Base-by-base conservation (phyloP, 2,329 filamentous ascomycete species). In the Penicillium sp. region DNA sequence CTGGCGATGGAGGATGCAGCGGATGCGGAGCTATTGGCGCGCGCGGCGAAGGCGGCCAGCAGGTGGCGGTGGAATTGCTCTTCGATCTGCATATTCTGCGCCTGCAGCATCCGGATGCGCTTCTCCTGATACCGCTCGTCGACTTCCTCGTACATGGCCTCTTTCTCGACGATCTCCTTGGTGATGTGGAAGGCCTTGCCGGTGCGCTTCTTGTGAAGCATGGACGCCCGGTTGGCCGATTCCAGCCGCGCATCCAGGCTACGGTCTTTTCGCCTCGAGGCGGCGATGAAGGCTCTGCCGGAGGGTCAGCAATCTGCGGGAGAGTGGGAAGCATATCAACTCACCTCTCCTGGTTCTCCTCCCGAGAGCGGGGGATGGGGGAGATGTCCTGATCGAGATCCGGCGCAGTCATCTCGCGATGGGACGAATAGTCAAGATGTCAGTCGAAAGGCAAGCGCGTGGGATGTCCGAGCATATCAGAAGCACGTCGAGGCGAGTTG, bases 121-220 rank as follows among this genome's bases (percentile, higher is more conserved):
- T 67, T 67, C 36, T 66, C 63, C 39, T 65, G 62, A 33, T 66
- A 66, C 41, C 90, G 86, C 53, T 94, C 87, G 37, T 94, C 89
- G 58, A 94, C 87, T 64, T 95, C 90, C 58, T 95, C 89, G 60
- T 96, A 96, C 87, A 95, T 94, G 63, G 94, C 88, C 63, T 95
- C 90, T 48, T 87, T 89, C 53, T 86, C 73, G 9, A 95, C 89
- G 67, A 93, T 89, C 57, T 93, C 79, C 64, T 90, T 85, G 17
- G 84, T 89, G 42, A 96, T 86, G 53, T 83, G 82, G 44, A 96
- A 76, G 2, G 78, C 81, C 53, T 88, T 86, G 26, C 90, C 91
- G 0, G 90, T 95, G 13, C 89, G 81, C 62, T 83, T 79, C 70
- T 89, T 88, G 74, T 95, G 90, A 25, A 95, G 87, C 57, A 88